A percentile compares a stretch with the other conserved stretches of the same genome.
Evolutionary conservation across 1,139 yeast genomes (phyloP).

Genomic region (Kodamaea fungicola): DNA sequence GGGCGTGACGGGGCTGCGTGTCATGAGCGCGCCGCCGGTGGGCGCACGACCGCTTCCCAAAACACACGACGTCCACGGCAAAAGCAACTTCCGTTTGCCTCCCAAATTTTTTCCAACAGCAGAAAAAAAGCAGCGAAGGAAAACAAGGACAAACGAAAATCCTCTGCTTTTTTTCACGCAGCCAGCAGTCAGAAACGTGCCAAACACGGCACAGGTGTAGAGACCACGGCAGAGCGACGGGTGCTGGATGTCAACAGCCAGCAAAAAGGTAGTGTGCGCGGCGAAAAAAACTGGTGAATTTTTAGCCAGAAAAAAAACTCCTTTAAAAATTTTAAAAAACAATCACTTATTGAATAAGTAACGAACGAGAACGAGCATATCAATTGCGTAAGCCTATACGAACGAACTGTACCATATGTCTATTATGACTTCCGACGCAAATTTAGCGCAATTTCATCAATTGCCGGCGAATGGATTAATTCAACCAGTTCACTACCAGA

Average conservation of each 20-base stretch:
- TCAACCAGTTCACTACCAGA: neutral
- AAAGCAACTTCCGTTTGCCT: too few species aligned
- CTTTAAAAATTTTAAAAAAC: conserved; percentile 1
- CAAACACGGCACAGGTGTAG: too few species aligned
- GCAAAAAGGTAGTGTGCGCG: too few species aligned
- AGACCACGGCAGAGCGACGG: too few species aligned
- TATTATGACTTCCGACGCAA: conserved; percentile 20
- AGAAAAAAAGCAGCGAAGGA: conserved; percentile 6
- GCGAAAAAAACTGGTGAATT: too few species aligned
- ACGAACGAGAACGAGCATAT: conserved; percentile 1
- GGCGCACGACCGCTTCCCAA: too few species aligned
- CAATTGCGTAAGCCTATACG: neutral
- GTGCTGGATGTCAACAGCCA: too few species aligned
- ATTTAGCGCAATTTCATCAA: conserved; percentile 14
- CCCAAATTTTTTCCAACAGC: neutral
- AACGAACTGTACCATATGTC: conserved; percentile 8
- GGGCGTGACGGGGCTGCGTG: too few species aligned
- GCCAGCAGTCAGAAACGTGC: too few species aligned
- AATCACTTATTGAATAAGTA: neutral
- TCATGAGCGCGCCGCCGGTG: too few species aligned
- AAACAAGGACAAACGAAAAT: conserved; percentile 17
- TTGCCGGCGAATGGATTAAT: conserved; percentile 3
- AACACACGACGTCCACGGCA: too few species aligned
- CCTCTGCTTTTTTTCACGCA: conserved; percentile 13
- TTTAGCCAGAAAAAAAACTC: neutral